Evolutionary conservation across 2,329 filamentous ascomycete species (phyloP).

Genomic region (Parastagonospora nodorum): DNA sequence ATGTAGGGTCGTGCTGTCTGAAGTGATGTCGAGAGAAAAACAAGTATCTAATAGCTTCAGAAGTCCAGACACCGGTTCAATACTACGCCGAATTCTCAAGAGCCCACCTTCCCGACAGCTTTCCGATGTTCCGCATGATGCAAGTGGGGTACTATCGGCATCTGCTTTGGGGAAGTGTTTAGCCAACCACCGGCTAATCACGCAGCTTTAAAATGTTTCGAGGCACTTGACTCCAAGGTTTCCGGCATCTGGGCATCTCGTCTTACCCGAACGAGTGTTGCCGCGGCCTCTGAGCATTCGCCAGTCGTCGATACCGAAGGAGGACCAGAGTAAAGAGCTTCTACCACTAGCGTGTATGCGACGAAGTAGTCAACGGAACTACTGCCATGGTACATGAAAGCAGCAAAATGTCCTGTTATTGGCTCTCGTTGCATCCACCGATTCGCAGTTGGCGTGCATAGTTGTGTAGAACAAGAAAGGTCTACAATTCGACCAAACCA

Average conservation of each 20-base stretch:
- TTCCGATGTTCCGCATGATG: slow-evolving; percentile 22
- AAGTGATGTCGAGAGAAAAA: not conserved
- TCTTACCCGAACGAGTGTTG: slow-evolving; percentile 1
- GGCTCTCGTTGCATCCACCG: too few species aligned
- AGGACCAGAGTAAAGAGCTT: too few species aligned
- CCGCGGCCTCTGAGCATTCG: not conserved
- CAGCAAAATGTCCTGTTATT: too few species aligned
- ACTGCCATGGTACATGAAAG: too few species aligned
- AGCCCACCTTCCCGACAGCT: slow-evolving; percentile 16
- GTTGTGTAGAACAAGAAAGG: too few species aligned
- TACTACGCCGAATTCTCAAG: slow-evolving; percentile 4
- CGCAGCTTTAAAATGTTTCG: not conserved
- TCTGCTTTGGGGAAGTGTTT: slow-evolving; percentile 11
- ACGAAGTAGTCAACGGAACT: too few species aligned
- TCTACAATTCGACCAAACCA: too few species aligned
- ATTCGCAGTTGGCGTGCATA: too few species aligned
- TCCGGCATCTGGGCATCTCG: slow-evolving; percentile 1
- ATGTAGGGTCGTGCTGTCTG: slow-evolving; percentile 24
- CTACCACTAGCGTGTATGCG: too few species aligned
- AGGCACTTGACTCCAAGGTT: not conserved
- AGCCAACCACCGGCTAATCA: slow-evolving; percentile 19
- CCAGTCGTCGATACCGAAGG: not conserved
- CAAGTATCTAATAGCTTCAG: not conserved
- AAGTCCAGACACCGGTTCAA: slow-evolving; percentile 4
- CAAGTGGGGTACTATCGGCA: slow-evolving; percentile 18